These are phyloP conservation scores for Ophiostoma sp. DNA, from an alignment of 2,329 filamentous ascomycete genomes.

Conservation along the genomic window DNA sequence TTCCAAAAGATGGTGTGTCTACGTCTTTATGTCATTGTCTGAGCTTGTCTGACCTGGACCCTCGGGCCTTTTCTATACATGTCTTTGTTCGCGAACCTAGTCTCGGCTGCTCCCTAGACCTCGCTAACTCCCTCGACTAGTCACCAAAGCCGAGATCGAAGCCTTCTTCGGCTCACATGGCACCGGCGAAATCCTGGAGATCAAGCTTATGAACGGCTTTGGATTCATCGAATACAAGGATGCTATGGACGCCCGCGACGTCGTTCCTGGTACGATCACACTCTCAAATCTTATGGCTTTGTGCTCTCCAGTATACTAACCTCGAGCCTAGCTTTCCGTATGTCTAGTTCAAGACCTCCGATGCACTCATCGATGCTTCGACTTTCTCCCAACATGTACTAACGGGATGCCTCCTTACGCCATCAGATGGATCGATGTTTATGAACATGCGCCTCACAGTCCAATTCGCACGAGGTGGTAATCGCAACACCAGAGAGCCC, in stretches of 20 bases:
- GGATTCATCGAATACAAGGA: slow-evolving; percentile 99
- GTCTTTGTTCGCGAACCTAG: slow-evolving; percentile 39
- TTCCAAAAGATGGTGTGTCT: slow-evolving; percentile 79
- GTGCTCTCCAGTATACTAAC: slow-evolving; percentile 5
- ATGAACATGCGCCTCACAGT: slow-evolving; percentile 97
- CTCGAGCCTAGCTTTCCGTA: slow-evolving; percentile 27
- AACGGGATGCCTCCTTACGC: slow-evolving; percentile 28
- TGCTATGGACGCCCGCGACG: slow-evolving; percentile 94
- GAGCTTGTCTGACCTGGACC: background rate
- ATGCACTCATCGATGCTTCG: slow-evolving; percentile 26
- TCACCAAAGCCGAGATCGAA: slow-evolving; percentile 95
- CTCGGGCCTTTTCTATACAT: background rate
- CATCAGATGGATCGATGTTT: slow-evolving; percentile 88
- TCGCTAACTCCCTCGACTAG: slow-evolving; percentile 45
- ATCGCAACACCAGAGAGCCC: slow-evolving; percentile 43
- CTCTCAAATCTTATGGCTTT: background rate
- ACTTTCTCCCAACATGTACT: background rate
- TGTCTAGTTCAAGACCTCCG: slow-evolving; percentile 26
- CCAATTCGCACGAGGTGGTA: slow-evolving; percentile 88
- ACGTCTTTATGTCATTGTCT: background rate
- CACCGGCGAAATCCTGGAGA: slow-evolving; percentile 94
- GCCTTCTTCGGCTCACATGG: slow-evolving; percentile 93
- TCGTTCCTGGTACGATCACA: slow-evolving; percentile 63
- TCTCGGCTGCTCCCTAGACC: slow-evolving; percentile 10
- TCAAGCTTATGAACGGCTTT: slow-evolving; percentile 99